These are phyloP conservation scores for Saccharum spontaneum DNA, from an alignment of 176 grass and related monocot genomes.

Conservation along the genomic window DNA sequence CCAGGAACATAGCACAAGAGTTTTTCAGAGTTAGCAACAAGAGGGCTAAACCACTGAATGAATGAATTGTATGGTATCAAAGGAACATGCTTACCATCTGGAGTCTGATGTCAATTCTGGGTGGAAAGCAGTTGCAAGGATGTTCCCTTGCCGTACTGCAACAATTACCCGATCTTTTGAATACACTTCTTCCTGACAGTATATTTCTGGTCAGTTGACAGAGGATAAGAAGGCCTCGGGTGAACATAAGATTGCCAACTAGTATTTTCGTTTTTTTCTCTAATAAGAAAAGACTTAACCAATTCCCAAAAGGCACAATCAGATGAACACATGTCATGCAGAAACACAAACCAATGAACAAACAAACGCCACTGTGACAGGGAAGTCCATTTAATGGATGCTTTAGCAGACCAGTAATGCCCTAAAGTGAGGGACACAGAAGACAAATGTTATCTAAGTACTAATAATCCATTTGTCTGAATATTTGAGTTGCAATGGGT, in stretches of 20 bases:
- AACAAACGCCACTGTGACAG: not conserved
- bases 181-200: constrained; percentile 64
- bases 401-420: not conserved
- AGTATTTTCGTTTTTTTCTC: not conserved
- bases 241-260: not conserved
- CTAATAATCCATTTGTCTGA: not conserved
- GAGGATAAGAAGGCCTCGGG: not conserved
- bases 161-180: constrained; percentile 74
- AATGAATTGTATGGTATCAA: not conserved
- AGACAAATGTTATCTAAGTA: not conserved
- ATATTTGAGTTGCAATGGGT: not conserved
- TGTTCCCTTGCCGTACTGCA: constrained; percentile 82
- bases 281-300: not conserved
- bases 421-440: not conserved
- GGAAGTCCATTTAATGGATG: not conserved
- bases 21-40: not conserved
- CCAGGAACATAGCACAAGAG: not conserved
- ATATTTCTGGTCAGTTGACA: constrained; percentile 5
- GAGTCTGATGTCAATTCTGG: constrained; percentile 92
- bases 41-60: not conserved
- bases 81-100: constrained; percentile 60
- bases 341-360: not conserved
- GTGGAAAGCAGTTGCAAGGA: constrained; percentile 94
- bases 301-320: not conserved
- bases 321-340: not conserved